A percentile compares a stretch with the other conserved stretches of the same genome.
Evolutionary conservation across 345 rosid genomes (phyloP).

Genomic region (Camelina neglecta): DNA sequence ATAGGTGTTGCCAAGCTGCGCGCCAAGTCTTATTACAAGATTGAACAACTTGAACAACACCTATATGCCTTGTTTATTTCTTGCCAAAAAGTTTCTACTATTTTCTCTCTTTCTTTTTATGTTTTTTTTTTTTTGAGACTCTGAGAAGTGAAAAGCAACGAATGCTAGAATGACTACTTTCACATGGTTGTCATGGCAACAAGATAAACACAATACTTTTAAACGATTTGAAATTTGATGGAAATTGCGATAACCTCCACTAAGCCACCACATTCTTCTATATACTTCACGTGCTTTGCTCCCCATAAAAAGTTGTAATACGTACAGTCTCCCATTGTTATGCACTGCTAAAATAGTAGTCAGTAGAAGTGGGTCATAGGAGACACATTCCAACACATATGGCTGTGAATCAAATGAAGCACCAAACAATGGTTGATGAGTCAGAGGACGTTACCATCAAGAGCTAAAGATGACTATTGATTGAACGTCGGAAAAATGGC

Average conservation of each 20-base stretch:
- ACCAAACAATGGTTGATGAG: slow-evolving; percentile 37
- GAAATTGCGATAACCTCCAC: slow-evolving; percentile 42
- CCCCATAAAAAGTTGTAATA: slow-evolving; percentile 7
- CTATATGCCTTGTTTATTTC: not conserved
- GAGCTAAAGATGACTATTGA: slow-evolving; percentile 22
- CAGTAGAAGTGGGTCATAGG: slow-evolving; percentile 34
- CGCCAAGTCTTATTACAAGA: too few relatives aligned
- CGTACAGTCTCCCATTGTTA: slow-evolving; percentile 21
- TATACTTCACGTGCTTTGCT: slow-evolving; percentile 27
- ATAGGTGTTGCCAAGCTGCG: too few relatives aligned
- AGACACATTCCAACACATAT: slow-evolving; percentile 13
- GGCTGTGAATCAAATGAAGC: slow-evolving; percentile 26
- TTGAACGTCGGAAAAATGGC: not conserved
- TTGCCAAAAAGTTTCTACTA: not conserved
- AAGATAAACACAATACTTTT: slow-evolving; percentile 18
- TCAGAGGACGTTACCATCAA: slow-evolving; percentile 36
- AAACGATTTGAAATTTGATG: slow-evolving; percentile 19
- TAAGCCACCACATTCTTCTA: slow-evolving; percentile 10
- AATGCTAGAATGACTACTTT: slow-evolving; percentile 17
- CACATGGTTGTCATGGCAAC: slow-evolving; percentile 29
- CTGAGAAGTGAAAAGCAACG: not conserved
- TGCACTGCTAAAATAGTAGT: slow-evolving; percentile 22
- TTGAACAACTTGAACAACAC: too few relatives aligned
- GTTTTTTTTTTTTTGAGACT: not conserved
- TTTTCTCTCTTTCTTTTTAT: not conserved